Conservation (phyloP, 2,329 filamentous ascomycete genomes). For the Penicillium crustosum region DNA sequence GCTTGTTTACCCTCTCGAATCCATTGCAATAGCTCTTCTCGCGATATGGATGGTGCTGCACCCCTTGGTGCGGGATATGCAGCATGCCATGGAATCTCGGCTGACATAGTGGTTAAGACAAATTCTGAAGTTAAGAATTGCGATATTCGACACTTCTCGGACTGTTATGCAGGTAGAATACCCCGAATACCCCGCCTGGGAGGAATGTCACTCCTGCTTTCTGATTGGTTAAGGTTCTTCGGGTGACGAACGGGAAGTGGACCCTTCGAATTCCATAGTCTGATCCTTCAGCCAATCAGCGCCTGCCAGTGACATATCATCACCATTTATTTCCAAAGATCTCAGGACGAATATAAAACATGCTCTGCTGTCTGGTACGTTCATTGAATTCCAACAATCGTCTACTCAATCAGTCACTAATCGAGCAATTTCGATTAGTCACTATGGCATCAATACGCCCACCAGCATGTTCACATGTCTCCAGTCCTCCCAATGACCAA, state of each 20-base stretch:
- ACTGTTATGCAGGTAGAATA: neutral
- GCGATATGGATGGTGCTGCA: conserved; percentile 29
- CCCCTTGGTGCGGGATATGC: conserved; percentile 41
- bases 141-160: neutral
- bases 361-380: neutral
- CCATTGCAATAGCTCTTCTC: conserved; percentile 40
- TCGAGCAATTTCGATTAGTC: neutral
- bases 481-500: neutral
- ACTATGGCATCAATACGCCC: neutral
- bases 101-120: neutral
- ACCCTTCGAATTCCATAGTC: too few relatives aligned
- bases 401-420: too few relatives aligned
- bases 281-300: conserved; percentile 15
- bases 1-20: conserved; percentile 31
- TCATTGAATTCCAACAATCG: neutral
- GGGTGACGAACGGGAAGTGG: too few relatives aligned
- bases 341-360: neutral
- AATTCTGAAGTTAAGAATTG: neutral
- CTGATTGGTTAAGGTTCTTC: conserved; percentile 4
- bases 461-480: neutral
- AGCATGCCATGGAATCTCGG: conserved; percentile 40
- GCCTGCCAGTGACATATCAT: conserved; percentile 8
- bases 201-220: conserved; percentile 4
- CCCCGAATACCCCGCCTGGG: neutral
- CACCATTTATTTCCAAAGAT: neutral